These are phyloP conservation scores for Pulicaria dysenterica DNA, from an alignment of 129 eudicot species.

Conservation along the genomic window DNA sequence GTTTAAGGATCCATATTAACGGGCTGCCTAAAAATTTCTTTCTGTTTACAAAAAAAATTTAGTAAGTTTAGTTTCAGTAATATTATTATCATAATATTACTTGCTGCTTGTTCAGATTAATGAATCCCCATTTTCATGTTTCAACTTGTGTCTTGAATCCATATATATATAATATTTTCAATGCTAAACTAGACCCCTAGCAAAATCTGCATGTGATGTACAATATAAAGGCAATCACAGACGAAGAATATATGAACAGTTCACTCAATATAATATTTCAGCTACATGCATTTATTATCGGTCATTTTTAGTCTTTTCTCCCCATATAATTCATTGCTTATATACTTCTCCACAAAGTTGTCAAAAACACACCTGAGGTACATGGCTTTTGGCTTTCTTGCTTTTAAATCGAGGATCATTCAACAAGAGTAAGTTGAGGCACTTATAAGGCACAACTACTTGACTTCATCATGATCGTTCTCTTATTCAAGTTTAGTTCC, in stretches of 20 bases:
- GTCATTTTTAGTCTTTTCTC: neutral
- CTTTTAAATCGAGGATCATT: too few relatives aligned
- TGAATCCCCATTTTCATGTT: constrained; percentile 1
- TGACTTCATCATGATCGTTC: too few relatives aligned
- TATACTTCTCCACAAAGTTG: too few relatives aligned
- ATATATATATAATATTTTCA: neutral
- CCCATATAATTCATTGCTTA: neutral
- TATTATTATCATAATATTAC: constrained; percentile 4
- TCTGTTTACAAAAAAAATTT: neutral
- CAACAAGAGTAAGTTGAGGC: too few relatives aligned
- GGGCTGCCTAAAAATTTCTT: neutral
- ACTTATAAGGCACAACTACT: too few relatives aligned
- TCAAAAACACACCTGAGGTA: too few relatives aligned
- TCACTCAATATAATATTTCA: neutral
- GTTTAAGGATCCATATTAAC: neutral
- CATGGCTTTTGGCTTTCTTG: too few relatives aligned
- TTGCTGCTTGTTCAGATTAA: neutral
- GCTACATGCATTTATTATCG: neutral
- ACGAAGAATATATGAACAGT: neutral
- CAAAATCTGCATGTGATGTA: neutral
- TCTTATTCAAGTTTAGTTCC: too few relatives aligned
- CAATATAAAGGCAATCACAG: neutral
- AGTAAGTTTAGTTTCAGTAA: neutral
- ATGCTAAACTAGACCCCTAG: constrained; percentile 2
- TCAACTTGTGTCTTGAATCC: neutral